Conservation (phyloP, 192 early-diverging fungal species). For the Entomortierella beljakovae region DNA sequence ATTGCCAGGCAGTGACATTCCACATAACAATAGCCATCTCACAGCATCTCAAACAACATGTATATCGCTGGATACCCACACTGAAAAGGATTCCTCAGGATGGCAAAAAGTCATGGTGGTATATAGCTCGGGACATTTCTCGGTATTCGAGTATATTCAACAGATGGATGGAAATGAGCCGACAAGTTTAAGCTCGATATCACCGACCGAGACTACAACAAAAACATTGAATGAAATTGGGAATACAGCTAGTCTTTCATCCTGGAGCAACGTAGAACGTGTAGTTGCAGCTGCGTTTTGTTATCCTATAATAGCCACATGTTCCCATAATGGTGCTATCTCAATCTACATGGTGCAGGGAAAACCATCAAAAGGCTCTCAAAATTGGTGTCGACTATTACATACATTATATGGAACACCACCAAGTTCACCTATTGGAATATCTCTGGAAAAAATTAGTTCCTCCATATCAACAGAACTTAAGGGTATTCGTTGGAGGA, state of each 20-base stretch:
- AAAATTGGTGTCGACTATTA: slow-evolving; percentile 30
- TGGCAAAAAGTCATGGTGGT: slow-evolving; percentile 49
- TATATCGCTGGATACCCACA: slow-evolving; percentile 19
- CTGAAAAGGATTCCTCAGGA: background rate
- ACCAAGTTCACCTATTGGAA: slow-evolving; percentile 18
- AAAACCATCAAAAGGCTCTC: background rate
- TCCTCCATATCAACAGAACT: background rate
- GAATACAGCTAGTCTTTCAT: slow-evolving; percentile 4
- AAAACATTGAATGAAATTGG: slow-evolving; percentile 13
- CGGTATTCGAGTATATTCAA: slow-evolving; percentile 28
- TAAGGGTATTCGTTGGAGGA: slow-evolving; percentile 9
- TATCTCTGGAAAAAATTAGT: slow-evolving; percentile 2
- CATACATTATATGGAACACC: slow-evolving; percentile 35
- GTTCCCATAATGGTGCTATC: slow-evolving; percentile 24
- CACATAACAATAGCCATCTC: too few species aligned
- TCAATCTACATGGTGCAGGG: slow-evolving; percentile 34
- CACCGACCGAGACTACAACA: background rate
- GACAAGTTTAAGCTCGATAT: too few species aligned
- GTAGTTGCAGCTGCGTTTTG: slow-evolving; percentile 26
- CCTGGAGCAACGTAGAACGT: slow-evolving; percentile 26
- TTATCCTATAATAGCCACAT: slow-evolving; percentile 29
- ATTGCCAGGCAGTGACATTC: background rate
- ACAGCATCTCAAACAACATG: slow-evolving; percentile 6
- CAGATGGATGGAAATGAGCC: background rate
- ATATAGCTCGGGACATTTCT: slow-evolving; percentile 39